phyloP scores from a whole-genome alignment of 257 asterid species.

The Schizonepeta tenuifolia region DNA sequence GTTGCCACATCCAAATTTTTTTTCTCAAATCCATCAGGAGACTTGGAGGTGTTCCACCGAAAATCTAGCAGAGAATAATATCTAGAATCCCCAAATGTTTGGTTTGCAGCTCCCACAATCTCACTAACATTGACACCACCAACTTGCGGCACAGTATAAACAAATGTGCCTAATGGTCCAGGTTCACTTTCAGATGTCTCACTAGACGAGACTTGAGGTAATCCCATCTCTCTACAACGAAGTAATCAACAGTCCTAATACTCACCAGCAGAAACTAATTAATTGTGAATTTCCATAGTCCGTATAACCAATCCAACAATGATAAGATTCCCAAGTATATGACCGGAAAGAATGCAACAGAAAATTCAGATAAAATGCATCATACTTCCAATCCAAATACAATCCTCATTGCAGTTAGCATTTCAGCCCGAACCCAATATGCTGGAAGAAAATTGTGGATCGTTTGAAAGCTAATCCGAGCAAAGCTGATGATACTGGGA shows the following conservation, averaged over 20 bases:
- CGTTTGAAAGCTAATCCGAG: conserved; percentile 11
- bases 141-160: conserved; percentile 38
- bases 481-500: conserved; percentile 23
- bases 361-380: conserved; percentile 18
- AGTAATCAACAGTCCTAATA: conserved; percentile 1
- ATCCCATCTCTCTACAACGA: conserved; percentile 56
- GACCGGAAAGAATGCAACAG: conserved; percentile 17
- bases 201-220: conserved; percentile 58
- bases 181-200: conserved; percentile 50
- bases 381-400: conserved; percentile 19
- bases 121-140: conserved; percentile 41
- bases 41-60: conserved; percentile 41
- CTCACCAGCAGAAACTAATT: neutral
- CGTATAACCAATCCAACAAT: conserved; percentile 23
- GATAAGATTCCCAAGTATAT: conserved; percentile 1
- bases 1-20: conserved; percentile 36
- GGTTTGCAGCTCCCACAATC: conserved; percentile 35
- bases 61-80: conserved; percentile 51
- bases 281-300: neutral
- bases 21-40: conserved; percentile 38
- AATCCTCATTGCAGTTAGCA: conserved; percentile 16
- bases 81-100: conserved; percentile 38
- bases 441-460: neutral
- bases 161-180: conserved; percentile 39
- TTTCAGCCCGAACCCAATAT: conserved; percentile 20